Percentiles rank a stretch among this genome's conserved stretches.
Conservation (phyloP, 768 basidiomycete genomes). For the Phaffia tasmanica region DNA sequence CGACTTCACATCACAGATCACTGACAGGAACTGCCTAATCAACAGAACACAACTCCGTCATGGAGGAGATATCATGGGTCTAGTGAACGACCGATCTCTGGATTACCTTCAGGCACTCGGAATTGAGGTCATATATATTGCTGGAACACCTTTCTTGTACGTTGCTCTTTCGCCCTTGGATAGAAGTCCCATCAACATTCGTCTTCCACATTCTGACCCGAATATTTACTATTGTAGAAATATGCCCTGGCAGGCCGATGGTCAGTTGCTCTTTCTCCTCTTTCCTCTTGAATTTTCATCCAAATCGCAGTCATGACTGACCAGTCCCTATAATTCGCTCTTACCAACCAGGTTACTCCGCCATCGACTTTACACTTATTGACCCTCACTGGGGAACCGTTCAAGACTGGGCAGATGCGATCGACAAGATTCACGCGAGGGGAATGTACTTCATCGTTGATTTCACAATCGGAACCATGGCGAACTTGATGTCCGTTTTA, state of each 20-base stretch:
- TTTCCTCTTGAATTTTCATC: no score
- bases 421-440: conserved; percentile 64
- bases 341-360: conserved; percentile 50
- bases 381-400: conserved; percentile 89
- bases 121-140: conserved; percentile 69
- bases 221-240: not conserved
- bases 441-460: conserved; percentile 89
- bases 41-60: conserved; percentile 78
- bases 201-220: no score
- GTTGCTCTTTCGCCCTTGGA: not conserved
- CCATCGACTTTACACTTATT: conserved; percentile 75
- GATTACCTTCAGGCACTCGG: conserved; percentile 91
- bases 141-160: conserved; percentile 63
- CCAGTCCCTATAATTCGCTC: no score
- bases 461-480: conserved; percentile 88
- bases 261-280: conserved; percentile 44
- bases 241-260: conserved; percentile 26
- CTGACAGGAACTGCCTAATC: not conserved
- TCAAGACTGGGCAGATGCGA: conserved; percentile 60
- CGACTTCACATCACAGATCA: not conserved
- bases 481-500: conserved; percentile 54
- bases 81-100: conserved; percentile 48
- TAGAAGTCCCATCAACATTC: no score
- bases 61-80: conserved; percentile 77
- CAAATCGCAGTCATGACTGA: no score